Evolutionary conservation across 257 asterid genomes (phyloP), one percentile per base, ranked within the genome.

Genomic region (Ligustrum vulgare): DNA sequence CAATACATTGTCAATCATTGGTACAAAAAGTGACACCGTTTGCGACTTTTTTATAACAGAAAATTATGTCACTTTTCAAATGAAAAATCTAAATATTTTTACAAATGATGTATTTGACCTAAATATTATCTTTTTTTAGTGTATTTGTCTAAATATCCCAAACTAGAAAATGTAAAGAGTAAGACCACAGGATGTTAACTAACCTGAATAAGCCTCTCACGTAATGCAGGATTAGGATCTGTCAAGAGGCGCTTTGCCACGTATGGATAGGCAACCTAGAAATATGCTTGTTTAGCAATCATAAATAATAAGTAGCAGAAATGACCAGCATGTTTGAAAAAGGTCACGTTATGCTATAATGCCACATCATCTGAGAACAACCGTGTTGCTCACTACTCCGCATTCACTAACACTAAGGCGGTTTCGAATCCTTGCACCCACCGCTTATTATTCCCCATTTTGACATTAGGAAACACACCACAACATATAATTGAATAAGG

Each of bases 201-300:
- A 82, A 94, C 99, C 98, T 94, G 99, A 81, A 95, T 92, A 75
- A 95, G 94, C 72, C 98, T 96, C 82, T 87, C 96, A 56, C 99
- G 96, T 73, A 95, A 82, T 75, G 99, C 98, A 25, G 99, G 99
- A 85, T 95, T 93, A 41, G 99, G 99, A 86, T 95, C 98, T 71
- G 99, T 95, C 77, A 95, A 87, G 75, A 95, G 94, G 35, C 98
- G 98, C 90, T 95, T 95, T 67, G 99, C 99, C 74, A 95, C 87
- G 77, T 95, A 95, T 71, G 99, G 99, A 93, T 95, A 95, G 63
- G 99, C 99, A n/a, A 95, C 99, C 99, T 95, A 88, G 73, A 72
- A 68, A 67, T 83, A 76, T 23, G 72, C 76, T 37, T 49, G 43
- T 63, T 64, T 22, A 71, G 76, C 35, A 68, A 75, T 70, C 35